Percentiles rank a stretch among this genome's conserved stretches.
Evolutionary conservation across 768 basidiomycete genomes (phyloP).

Genomic region (Pleurotus ostreatus): DNA sequence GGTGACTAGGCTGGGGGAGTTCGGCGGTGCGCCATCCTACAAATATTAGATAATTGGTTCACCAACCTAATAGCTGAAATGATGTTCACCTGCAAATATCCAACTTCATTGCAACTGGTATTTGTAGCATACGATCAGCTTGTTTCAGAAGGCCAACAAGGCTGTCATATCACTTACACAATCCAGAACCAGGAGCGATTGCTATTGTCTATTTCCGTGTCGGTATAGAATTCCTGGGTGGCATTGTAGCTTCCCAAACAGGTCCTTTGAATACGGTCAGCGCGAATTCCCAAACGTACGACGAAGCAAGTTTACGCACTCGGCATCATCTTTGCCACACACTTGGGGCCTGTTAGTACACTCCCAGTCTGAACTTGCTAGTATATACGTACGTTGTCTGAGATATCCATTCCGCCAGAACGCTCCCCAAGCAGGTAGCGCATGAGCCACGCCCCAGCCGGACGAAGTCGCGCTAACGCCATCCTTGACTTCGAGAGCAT

Average conservation of each 20-base stretch:
- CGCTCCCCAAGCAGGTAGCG: conserved; percentile 55
- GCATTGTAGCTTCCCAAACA: conserved; percentile 42
- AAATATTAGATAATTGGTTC: background rate
- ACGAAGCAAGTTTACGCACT: conserved; percentile 34
- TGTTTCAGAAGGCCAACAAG: too few relatives aligned
- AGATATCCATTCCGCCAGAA: conserved; percentile 54
- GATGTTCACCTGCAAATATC: conserved; percentile 42
- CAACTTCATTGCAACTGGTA: conserved; percentile 67
- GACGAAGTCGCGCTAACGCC: conserved; percentile 42
- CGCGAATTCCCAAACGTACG: background rate
- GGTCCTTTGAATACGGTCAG: conserved; percentile 20
- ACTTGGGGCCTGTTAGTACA: conserved; percentile 30
- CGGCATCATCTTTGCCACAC: conserved; percentile 40
- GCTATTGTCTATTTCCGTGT: conserved; percentile 51
- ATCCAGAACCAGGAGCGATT: conserved; percentile 71
- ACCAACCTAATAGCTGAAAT: background rate
- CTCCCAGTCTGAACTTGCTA: background rate
- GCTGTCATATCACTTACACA: conserved; percentile 33
- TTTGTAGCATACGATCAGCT: background rate
- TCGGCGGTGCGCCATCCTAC: conserved; percentile 39
- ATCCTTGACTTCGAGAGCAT: conserved; percentile 62
- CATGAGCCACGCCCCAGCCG: conserved; percentile 63
- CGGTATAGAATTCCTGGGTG: conserved; percentile 42
- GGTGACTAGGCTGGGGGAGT: conserved; percentile 43
- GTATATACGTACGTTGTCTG: conserved; percentile 32